A percentile compares a stretch with the other conserved stretches of the same genome.
These are phyloP conservation scores for Tuber calosporum DNA, from an alignment of 495 filamentous ascomycete species.

Conservation along the genomic window DNA sequence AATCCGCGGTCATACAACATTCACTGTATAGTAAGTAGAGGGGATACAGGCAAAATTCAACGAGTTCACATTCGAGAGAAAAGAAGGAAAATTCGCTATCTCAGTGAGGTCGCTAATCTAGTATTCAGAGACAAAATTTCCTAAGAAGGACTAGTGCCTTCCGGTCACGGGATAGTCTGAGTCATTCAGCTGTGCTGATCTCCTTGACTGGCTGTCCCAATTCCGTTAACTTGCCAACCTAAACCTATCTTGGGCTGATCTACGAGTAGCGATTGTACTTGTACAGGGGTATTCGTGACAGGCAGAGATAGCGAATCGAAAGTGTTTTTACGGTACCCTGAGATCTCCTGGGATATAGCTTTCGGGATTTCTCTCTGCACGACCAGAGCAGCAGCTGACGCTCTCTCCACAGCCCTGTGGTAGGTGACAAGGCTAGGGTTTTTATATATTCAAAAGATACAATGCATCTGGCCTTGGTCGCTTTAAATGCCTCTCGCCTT, in stretches of 20 bases:
- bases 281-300: neutral
- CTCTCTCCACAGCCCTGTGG: neutral
- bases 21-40: neutral
- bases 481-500: neutral
- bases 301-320: neutral
- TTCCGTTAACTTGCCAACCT: conserved; percentile 1
- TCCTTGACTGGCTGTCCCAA: neutral
- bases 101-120: neutral
- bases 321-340: neutral
- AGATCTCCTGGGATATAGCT: neutral
- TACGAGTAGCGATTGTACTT: too few relatives aligned
- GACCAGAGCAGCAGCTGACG: neutral
- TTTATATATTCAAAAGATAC: neutral
- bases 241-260: neutral
- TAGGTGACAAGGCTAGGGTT: neutral
- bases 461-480: neutral
- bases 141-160: neutral
- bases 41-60: neutral
- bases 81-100: neutral
- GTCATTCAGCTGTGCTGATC: neutral
- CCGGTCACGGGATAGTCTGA: neutral
- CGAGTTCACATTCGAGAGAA: too few relatives aligned
- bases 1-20: neutral
- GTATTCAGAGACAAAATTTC: neutral
- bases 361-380: neutral